Base-by-base conservation (phyloP, 345 rosid species). In the Citrus hindsii region DNA sequence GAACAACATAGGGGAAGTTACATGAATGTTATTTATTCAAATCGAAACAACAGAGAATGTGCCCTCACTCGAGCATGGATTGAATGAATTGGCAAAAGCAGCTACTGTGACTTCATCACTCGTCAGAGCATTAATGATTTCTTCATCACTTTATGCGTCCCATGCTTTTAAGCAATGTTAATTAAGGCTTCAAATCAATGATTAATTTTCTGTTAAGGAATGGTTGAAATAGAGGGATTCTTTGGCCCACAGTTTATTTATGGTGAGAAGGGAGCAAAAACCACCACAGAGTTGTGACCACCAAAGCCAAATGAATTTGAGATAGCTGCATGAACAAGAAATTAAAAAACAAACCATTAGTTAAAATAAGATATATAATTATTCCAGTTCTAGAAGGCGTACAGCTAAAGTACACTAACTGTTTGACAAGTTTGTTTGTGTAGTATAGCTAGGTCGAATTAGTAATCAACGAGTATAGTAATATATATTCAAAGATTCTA, bases 221-320 rank as follows among this genome's bases (percentile, higher is more conserved):
- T 37, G 51, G 13, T 35, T 30, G 67, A 63, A 60, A 4, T 35
- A 58, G 74, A 77, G 61, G 40, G 46, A 33, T 55, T 69, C 24
- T 16, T 61, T n/a, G 60, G 70, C 51, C 28, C 46, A 24, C 56
- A 63, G 14, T 76, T 53, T 59, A 53, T 74, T 61, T 66, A 89
- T 35, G 88, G 84, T 38, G 24, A 61, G 82, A 85, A 90, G 22
- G 92, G 89, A 71, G 92, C 90, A 69, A 90, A 89, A 69, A 89
- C 94, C 32, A 90, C 90, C 78, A 87, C 94, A 0, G 91, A 89
- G 60, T 90, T 90, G 85, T 86, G 94, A 33, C 94, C 92, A 14
- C 94, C 91, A 55, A 90, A 87, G 56, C 90, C 92, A 62, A 90
- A 86, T 64, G 92, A 90, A 70, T 90, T 90, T 28, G 92, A 90